Conservation (phyloP, 306 rosid genomes). For the Cicer chorassanicum region DNA sequence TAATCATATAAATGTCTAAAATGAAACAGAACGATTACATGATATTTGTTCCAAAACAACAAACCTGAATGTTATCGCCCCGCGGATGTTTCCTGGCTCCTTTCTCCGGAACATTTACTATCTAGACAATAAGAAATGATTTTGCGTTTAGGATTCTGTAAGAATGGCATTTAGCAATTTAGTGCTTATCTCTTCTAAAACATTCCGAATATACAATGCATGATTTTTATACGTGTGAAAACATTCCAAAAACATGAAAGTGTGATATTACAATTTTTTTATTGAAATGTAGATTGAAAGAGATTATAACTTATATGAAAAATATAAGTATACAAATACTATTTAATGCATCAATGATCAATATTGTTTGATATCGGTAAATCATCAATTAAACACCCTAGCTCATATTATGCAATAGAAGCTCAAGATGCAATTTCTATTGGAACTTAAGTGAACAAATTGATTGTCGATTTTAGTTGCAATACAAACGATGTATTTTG, state of each 20-base stretch:
- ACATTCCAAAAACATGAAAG: constrained; percentile 3
- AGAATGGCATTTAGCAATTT: constrained; percentile 33
- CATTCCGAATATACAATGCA: not conserved
- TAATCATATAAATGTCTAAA: constrained; percentile 1
- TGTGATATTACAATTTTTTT: not conserved
- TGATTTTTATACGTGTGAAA: not conserved
- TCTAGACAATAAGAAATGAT: constrained; percentile 66
- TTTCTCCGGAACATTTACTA: constrained; percentile 98
- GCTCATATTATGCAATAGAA: constrained; percentile 1
- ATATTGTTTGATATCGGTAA: not conserved
- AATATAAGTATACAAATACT: not conserved
- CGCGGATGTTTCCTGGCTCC: constrained; percentile 95
- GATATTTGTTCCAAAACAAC: constrained; percentile 36
- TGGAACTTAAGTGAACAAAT: constrained; percentile 11
- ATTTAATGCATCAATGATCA: not conserved
- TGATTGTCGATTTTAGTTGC: constrained; percentile 4
- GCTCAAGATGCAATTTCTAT: constrained; percentile 15
- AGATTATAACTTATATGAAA: constrained; percentile 21
- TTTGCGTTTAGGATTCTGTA: constrained; percentile 44
- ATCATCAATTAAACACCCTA: not conserved
- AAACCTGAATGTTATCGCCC: constrained; percentile 96
- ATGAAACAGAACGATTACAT: constrained; percentile 10
- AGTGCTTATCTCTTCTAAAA: constrained; percentile 4
- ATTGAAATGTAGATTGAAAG: constrained; percentile 16
- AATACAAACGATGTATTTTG: not conserved